Evolutionary conservation across 768 basidiomycete genomes (phyloP).

Genomic region (Podaxis carcinomalis): DNA sequence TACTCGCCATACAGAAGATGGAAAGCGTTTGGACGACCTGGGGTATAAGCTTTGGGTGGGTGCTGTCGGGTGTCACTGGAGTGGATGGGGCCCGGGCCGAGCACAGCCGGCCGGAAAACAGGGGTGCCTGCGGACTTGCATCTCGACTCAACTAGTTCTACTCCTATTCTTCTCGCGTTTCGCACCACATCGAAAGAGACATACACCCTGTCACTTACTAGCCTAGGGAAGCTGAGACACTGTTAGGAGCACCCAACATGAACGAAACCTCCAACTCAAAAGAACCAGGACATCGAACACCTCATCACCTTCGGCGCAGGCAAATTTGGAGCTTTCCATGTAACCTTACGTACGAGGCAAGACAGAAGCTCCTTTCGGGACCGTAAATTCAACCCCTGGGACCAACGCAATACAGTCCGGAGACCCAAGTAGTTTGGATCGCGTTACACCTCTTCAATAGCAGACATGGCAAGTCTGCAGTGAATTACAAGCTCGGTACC

Average conservation of each 20-base stretch:
- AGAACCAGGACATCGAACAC: neutral
- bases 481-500: neutral
- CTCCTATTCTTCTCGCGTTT: neutral
- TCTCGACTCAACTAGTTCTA: neutral
- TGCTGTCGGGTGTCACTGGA: neutral
- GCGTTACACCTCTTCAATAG: neutral
- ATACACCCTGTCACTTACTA: neutral
- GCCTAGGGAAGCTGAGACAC: neutral
- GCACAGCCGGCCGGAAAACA: neutral
- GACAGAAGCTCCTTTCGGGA: neutral
- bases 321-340: neutral
- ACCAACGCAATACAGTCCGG: neutral
- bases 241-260: neutral
- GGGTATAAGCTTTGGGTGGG: neutral
- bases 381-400: neutral
- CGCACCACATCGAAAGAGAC: neutral
- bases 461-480: neutral
- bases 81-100: neutral
- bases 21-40: neutral
- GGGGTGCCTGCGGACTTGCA: neutral
- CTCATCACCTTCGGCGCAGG: neutral
- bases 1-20: constrained; percentile 15
- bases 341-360: neutral
- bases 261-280: neutral
- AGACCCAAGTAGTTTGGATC: too few species aligned